Base-by-base conservation (phyloP, 352 stramenopile genomes). In the Blastocystis sp. region DNA sequence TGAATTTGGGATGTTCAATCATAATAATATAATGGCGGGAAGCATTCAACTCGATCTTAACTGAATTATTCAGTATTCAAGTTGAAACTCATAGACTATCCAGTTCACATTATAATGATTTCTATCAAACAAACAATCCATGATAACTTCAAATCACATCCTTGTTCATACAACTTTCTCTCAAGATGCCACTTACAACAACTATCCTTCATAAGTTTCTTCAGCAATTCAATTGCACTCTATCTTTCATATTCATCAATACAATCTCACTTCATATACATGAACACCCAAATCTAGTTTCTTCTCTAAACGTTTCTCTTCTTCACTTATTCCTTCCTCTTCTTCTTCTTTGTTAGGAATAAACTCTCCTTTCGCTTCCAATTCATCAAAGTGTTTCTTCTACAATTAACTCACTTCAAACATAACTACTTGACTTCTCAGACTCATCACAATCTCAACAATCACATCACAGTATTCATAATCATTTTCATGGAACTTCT, bases 401-500 rank as follows among this genome's bases (percentile, higher is more conserved):
- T 80, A 54, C 16, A 16, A 24, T 14, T 75, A 39, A 75, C 6
- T 80, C 43, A 35, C 24, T n/a, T 29, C 4, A 0, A 14, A 7
- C 6, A 58, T 39, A 7, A 21, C 37, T 16, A 80, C 69, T 35
- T 59, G 12, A 19, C 61, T 58, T 9, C 46, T 39, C 46, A 80
- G 59, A 19, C 69, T 27, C 11, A 54, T 16, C 0, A 27, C 4
- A n/a, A 80, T 80, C 43, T 80, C 69, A 7, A 80, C 16, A 63
- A 80, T 59, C 24, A 16, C 46, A 35, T 80, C 69, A 35, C 69
- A 80, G 4, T 37, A 11, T n/a, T 59, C 69, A 43, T 80, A 80
- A 0, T 80, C 32, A 37, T 80, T 27, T 12, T 80, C 69, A 39
- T 80, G 69, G 69, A 80, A 80, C n/a, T 80, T 80, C 69, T 80